Base-by-base conservation (phyloP, 2,329 filamentous ascomycete species). In the Calonectria honghensis region DNA sequence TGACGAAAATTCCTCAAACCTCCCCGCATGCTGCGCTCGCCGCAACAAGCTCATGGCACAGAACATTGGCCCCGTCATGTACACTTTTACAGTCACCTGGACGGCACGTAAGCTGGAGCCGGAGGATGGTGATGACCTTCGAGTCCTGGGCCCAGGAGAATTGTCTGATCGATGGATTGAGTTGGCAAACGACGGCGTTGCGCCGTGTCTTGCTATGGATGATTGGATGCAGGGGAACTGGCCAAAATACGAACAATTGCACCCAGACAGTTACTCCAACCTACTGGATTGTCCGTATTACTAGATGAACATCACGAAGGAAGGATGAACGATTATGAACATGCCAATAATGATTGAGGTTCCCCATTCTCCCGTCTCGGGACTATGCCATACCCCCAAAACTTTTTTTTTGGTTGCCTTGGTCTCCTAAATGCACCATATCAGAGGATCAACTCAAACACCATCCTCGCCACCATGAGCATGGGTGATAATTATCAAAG, bases 71-170 rank as follows among this genome's bases (percentile, higher is more conserved):
- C 64, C 70, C 11, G 45, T 63, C 20, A 69, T 75, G 68, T 76
- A 76, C 64, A 75, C 67, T 14, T 75, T 75, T 29, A 65, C 73
- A 11, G 57, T 75, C 9, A 73, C 64, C 4, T 76, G 70, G 73
- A 72, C 67, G 5, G 73, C 75, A 20, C 70, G 52, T 24, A 71
- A 69, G 64, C 68, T 76, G n/a, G 57, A 69, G 5, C 51, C 64
- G 9, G 75, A 75, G 27, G 64, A 75, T 16, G 73, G 68, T 2
- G 51, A 67, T 14, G 73, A 75, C 29, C 50, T 31, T 2, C 20
- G 35, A 9, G 27, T 75, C 31, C 32, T 51, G 3, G 73, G 73
- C 1, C 50, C 73, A 0, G 68, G 71, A 3, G 50, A 52, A 14
- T 37, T 72, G 16, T 64, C 41, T 10, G 70, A 45, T 31, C 41